Base-by-base conservation (phyloP, 1,284 basidiomycete species). In the Porodaedalea pini region DNA sequence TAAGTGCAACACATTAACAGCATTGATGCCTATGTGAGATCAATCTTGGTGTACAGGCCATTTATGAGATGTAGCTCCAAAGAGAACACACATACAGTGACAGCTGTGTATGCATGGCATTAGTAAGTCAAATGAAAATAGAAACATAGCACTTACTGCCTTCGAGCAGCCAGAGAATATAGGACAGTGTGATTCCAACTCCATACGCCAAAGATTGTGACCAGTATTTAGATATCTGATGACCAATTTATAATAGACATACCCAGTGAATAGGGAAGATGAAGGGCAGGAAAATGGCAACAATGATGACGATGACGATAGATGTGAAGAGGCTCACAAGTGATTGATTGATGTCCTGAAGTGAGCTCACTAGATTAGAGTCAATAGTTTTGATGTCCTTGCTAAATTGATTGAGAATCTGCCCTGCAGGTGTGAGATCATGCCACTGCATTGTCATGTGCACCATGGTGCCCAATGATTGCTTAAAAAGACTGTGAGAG, bases 351-450 rank as follows among this genome's bases (percentile, higher is more conserved):
- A 92, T 88, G 4, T 82, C 78, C 61, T 89, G 83, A 27, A 94
- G 71, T 0, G 88, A 86, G 8, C 78, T 72, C 6, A 85, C 83
- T n/a, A 92, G 71, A 0, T 82, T 82, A 0, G 54, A 94, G 70
- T 96, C 94, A 57, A 94, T 79, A 0, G 91, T 93, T 68, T 96
- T 92, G 51, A 93, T 84, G 70, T 95, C 90, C 70, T 88, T 88
- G 1, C 84, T 79, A 70, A 92, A 88, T 15, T 90, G 80, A 70
- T 92, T 91, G 82, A 92, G 88, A 66, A 95, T 92, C 17, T 94
- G 86, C 11, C 94, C 94, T 10, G 94, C 76, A 6, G 94, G 94
- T 1, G 59, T 58, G 3, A 47, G 32, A 17, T 58, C 56, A 36
- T 52, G 50, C 56, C 56, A 56, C 8, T 79, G 71, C 77, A 81